Base-by-base conservation (phyloP, 768 basidiomycete species). In the Clitopilus passeckerianus region DNA sequence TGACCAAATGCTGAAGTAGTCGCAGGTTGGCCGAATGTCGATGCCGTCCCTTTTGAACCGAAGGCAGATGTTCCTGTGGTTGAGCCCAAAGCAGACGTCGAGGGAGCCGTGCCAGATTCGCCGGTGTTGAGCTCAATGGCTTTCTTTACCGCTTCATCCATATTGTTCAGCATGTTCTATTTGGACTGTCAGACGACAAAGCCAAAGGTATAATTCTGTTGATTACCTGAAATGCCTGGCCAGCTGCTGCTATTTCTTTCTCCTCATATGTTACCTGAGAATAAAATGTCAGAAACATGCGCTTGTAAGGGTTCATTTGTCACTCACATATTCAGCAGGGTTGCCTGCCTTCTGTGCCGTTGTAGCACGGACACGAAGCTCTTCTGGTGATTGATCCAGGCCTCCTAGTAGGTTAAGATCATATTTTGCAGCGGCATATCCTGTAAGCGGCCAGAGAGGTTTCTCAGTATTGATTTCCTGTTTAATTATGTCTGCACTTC, bases 381-480 rank as follows among this genome's bases (percentile, higher is more conserved):
- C 94, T 66, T 95, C 94, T 0, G 82, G 82, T 0, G 86, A 89
- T 61, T 87, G 77, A 63, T 97, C 93, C 33, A 89, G 71, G 1
- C 84, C 86, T 8, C 72, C 58, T 16, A 97, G 70, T 5, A 95
- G 63, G 20, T 76, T 82, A 0, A 85, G 85, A 63, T 93, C 91
- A 60, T 80, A 66, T 68, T 95, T 96, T 3, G 85, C 83, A 20
- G 91, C 84, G 0, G 80, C 93, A 68, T 90, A 95, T 0, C 84
- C 87, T 0, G 91, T 86, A 0, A 95, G 74, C 14, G 89, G 87
- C 88, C 90, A 97, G 12, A 79, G 46, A 0, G 93, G 94, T 66
- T 85, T 87, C 15, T 95, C 93, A 20, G 72, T 75, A 1, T 80
- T 83, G 7, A 95, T 69, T 63, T 95, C 94, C 33, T 73, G 72